phyloP scores from a whole-genome alignment of 768 basidiomycete genomes.

The Vararia minispora region DNA sequence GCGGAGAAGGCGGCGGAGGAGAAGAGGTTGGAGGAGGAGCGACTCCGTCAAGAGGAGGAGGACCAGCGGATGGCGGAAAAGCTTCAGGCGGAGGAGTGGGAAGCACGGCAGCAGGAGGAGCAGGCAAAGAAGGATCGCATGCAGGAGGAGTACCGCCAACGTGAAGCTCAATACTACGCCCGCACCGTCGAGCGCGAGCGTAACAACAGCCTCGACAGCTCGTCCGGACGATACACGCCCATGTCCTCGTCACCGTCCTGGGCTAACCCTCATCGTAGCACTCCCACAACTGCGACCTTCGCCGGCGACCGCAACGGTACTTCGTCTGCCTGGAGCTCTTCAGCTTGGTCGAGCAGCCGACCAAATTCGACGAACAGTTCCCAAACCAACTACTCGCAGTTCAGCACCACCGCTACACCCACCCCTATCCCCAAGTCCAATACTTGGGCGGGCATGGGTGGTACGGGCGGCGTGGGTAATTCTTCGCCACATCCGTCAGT shows the following conservation, averaged over 20 bases:
- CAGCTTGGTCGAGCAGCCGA: conserved; percentile 10
- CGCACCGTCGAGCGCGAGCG: conserved; percentile 13
- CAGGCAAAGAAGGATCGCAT: conserved; percentile 23
- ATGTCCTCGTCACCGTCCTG: conserved; percentile 14
- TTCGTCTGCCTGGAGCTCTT: conserved; percentile 13
- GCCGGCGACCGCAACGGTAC: conserved; percentile 13
- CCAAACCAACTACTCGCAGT: conserved; percentile 4
- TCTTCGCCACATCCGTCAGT: conserved; percentile 14
- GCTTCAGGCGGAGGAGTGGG: conserved; percentile 3
- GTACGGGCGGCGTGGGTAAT: conserved; percentile 10
- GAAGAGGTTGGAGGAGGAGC: conserved; percentile 5
- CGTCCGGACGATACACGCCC: neutral
- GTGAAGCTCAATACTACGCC: conserved; percentile 11
- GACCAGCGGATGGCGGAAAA: conserved; percentile 7
- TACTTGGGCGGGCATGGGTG: conserved; percentile 8
- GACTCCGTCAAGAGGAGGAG: conserved; percentile 7
- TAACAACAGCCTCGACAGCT: conserved; percentile 19
- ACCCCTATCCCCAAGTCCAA: conserved; percentile 3
- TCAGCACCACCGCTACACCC: conserved; percentile 7
- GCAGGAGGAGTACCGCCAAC: conserved; percentile 16
- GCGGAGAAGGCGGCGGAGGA: neutral
- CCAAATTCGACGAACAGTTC: conserved; percentile 12
- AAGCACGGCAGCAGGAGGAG: conserved; percentile 25
- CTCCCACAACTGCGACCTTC: conserved; percentile 7
- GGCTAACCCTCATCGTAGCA: conserved; percentile 22